phyloP scores from a whole-genome alignment of 495 filamentous ascomycete species.

The Friedmanniomyces simplex region DNA sequence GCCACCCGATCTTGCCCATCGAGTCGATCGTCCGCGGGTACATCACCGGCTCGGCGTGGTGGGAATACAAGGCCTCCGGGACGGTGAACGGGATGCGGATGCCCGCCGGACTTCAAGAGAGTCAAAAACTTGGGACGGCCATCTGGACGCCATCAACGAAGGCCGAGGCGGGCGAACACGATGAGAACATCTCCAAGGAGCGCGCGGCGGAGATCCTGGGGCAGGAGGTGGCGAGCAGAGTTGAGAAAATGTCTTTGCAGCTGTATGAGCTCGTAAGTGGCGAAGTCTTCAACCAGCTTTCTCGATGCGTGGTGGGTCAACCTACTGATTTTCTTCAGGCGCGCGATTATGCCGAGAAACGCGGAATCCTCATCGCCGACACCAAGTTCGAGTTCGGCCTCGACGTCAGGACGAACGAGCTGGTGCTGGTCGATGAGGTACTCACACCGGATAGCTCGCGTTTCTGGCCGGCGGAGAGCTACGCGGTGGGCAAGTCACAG shows the following conservation, averaged over 20 bases:
- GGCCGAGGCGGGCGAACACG: conserved; percentile 70
- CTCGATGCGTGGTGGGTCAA: background rate
- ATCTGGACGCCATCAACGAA: conserved; percentile 90
- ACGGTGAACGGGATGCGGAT: conserved; percentile 74
- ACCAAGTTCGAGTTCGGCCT: conserved; percentile 79
- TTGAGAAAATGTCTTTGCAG: conserved; percentile 60
- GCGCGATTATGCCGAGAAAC: conserved; percentile 58
- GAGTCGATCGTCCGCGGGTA: conserved; percentile 91
- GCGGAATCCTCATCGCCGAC: conserved; percentile 85
- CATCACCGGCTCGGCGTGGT: conserved; percentile 88
- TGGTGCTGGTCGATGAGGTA: conserved; percentile 86
- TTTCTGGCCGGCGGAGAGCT: conserved; percentile 74
- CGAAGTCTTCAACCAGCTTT: background rate
- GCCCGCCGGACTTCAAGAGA: conserved; percentile 57
- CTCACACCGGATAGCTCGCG: conserved; percentile 62
- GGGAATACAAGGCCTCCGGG: conserved; percentile 59
- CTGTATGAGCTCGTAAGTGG: conserved; percentile 50
- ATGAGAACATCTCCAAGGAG: conserved; percentile 81
- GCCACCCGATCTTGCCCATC: conserved; percentile 69
- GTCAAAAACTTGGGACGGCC: conserved; percentile 54
- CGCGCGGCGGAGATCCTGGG: conserved; percentile 47
- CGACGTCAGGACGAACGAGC: conserved; percentile 54
- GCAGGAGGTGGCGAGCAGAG: conserved; percentile 56
- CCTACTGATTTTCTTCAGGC: conserved; percentile 32
- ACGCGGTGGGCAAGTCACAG: conserved; percentile 64